These are phyloP conservation scores for Schwanniomyces etchellsii DNA, from an alignment of 1,139 yeast species.

Conservation along the genomic window DNA sequence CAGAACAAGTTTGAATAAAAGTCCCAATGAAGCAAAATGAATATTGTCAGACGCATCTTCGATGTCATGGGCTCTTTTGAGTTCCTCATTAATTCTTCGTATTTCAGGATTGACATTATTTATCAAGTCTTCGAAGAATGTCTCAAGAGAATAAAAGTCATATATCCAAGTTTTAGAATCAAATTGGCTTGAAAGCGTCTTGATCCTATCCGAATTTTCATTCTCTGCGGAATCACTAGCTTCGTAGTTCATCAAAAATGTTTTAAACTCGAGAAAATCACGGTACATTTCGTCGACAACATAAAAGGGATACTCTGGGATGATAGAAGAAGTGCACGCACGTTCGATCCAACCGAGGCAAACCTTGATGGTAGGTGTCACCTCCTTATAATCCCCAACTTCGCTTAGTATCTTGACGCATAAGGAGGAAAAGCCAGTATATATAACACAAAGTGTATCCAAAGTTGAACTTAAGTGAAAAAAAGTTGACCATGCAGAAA, in stretches of 20 bases:
- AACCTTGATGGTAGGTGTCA: conserved; percentile 22
- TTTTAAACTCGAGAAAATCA: conserved; percentile 19
- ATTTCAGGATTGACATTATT: conserved; percentile 24
- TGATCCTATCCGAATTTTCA: neutral
- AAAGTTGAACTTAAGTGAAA: conserved; percentile 30
- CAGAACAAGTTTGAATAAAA: conserved; percentile 17
- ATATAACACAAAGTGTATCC: conserved; percentile 26
- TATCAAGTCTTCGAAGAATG: conserved; percentile 22
- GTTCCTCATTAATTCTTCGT: conserved; percentile 18
- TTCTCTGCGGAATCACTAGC: neutral
- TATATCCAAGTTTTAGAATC: conserved; percentile 2
- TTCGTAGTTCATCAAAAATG: conserved; percentile 12
- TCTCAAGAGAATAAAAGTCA: conserved; percentile 20
- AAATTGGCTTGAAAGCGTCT: neutral
- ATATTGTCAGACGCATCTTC: conserved; percentile 11
- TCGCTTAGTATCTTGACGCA: conserved; percentile 22
- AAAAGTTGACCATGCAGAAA: conserved; percentile 33
- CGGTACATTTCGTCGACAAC: conserved; percentile 21
- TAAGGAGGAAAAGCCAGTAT: conserved; percentile 31
- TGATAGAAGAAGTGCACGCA: conserved; percentile 19
- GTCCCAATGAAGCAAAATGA: conserved; percentile 18
- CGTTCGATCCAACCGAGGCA: conserved; percentile 21
- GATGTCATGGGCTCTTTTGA: conserved; percentile 12
- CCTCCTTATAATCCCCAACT: conserved; percentile 13
- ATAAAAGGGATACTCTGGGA: conserved; percentile 32